These are phyloP conservation scores for Plenodomus biglobosus DNA, from an alignment of 2,329 filamentous ascomycete species.

Conservation along the genomic window DNA sequence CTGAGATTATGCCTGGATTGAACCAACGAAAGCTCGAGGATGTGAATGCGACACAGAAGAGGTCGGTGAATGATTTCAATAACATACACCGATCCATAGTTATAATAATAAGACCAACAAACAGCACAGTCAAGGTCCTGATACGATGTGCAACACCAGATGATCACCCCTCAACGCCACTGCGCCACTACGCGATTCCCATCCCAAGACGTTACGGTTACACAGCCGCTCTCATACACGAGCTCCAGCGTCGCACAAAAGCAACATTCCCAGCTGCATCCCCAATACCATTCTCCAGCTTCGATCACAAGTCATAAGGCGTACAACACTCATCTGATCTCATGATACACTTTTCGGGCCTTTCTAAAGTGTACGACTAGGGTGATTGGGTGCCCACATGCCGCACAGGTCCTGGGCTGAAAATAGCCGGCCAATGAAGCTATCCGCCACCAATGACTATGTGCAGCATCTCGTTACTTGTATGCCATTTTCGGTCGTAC, in stretches of 20 bases:
- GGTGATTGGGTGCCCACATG: slow-evolving; percentile 8
- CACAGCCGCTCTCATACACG: not conserved
- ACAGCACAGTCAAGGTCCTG: not conserved
- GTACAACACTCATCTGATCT: not conserved
- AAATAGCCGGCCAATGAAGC: slow-evolving; percentile 18
- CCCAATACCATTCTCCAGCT: not conserved
- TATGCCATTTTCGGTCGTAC: slow-evolving; percentile 5
- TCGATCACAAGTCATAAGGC: not conserved
- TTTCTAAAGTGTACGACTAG: not conserved
- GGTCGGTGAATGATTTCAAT: slow-evolving; percentile 17
- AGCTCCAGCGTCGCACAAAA: not conserved
- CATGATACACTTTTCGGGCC: not conserved
- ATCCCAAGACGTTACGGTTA: not conserved
- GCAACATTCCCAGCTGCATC: not conserved
- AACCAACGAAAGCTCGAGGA: slow-evolving; percentile 25
- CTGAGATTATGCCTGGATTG: slow-evolving; percentile 28
- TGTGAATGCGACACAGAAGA: slow-evolving; percentile 19
- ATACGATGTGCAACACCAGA: not conserved
- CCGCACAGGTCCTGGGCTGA: slow-evolving; percentile 13
- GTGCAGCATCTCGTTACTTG: slow-evolving; percentile 9
- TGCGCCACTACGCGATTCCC: not conserved
- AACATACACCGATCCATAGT: slow-evolving; percentile 18
- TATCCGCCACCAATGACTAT: slow-evolving; percentile 6
- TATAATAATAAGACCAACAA: not conserved
- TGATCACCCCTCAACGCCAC: not conserved